Conservation (phyloP, 495 filamentous ascomycete species). For the Mycothermus thermophilus region DNA sequence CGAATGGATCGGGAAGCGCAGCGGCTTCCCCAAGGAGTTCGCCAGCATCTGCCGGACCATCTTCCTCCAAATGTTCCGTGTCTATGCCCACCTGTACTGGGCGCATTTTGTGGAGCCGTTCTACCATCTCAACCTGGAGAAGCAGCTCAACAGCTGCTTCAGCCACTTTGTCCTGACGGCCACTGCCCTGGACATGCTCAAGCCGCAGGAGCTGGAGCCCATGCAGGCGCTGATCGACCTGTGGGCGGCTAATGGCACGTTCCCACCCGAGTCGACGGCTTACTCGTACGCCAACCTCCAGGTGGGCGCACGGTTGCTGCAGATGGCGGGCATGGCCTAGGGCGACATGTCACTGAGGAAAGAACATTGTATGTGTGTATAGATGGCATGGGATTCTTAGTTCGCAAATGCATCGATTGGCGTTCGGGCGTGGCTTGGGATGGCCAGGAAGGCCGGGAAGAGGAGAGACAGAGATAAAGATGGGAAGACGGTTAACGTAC, state of each 20-base stretch:
- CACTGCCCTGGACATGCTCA: constrained; percentile 68
- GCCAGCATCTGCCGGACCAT: constrained; percentile 77
- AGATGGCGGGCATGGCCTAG: constrained; percentile 27
- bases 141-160: constrained; percentile 89
- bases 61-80: constrained; percentile 94
- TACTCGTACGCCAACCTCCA: constrained; percentile 42
- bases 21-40: constrained; percentile 77
- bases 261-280: constrained; percentile 55
- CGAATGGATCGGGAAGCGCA: constrained; percentile 72
- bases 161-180: constrained; percentile 84
- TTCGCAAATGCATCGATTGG: constrained; percentile 4
- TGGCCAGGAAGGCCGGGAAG: not conserved
- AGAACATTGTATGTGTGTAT: no score
- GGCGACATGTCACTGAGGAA: no score
- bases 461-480: no score
- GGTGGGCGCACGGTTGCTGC: constrained; percentile 28
- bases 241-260: constrained; percentile 71
- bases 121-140: constrained; percentile 69
- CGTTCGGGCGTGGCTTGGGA: constrained; percentile 2
- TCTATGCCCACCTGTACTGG: constrained; percentile 85
- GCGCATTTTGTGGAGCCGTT: constrained; percentile 69
- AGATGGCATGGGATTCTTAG: no score
- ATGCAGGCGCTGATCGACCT: constrained; percentile 88
- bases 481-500: no score
- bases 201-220: constrained; percentile 74